Base-by-base conservation (phyloP, 495 filamentous ascomycete species). In the Aspergillus incahuasiensis region DNA sequence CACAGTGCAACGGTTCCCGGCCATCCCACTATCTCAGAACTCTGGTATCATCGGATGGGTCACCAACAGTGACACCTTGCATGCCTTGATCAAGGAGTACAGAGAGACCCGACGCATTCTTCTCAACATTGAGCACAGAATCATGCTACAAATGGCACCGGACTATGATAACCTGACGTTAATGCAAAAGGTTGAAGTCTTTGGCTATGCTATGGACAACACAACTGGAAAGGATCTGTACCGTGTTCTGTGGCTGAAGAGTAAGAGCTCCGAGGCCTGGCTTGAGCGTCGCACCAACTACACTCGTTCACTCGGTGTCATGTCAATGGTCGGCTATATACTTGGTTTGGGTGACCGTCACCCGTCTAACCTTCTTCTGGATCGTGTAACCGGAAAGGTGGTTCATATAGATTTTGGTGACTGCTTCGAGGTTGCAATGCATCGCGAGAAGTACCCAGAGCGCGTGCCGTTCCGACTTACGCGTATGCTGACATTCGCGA, bases 291-390 rank as follows among this genome's bases (percentile, higher is more conserved):
- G 94, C 18, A 97, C 94, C 3, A 99, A 96, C 63, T 99, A 97
- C 74, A 97, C 95, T 38, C 87, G 94, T 52, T 97, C 94, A 13
- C 81, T 97, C 13, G 94, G 90, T 59, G 95, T 97, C 55, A 99
- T 97, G 94, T 96, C 91, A n/a, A 99, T 99, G 92, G 94, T 97
- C 8, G 94, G 94, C 52, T 97, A 99, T 66, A 96, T 99, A 64
- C 87, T 99, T 40, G 94, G 94, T 58, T 80, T 99, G 41, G 94
- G 94, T 28, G 94, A 99, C 68, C 85, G 94, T 30, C 94, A 99
- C 73, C 94, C 94, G 25, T 96, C 90, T 50, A 99, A 99, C 64
- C 77, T 99, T 65, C 92, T 99, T 84, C 83, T 99, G 25, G 94
- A 97, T 72, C 85, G 90, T 20, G 85, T 94, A 58, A 99, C 91